Evolutionary conservation across 495 filamentous ascomycete species (phyloP).

Genomic region (Xylaria intraflava): DNA sequence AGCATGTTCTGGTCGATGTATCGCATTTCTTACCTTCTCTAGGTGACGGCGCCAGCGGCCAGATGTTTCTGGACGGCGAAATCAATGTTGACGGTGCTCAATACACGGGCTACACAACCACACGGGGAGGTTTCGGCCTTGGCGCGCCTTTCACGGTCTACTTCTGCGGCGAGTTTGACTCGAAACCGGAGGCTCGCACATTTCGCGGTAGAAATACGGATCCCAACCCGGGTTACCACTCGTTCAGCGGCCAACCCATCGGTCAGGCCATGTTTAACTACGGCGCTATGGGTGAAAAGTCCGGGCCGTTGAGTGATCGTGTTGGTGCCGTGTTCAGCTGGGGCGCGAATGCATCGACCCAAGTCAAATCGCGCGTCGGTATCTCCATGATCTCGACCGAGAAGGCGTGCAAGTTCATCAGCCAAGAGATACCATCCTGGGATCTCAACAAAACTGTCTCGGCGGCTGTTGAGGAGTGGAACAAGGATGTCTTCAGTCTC

Average conservation of each 20-base stretch:
- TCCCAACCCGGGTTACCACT: constrained; percentile 10
- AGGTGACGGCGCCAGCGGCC: constrained; percentile 46
- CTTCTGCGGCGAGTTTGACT: constrained; percentile 59
- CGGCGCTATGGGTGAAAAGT: not conserved
- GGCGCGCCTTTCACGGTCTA: constrained; percentile 38
- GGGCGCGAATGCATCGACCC: constrained; percentile 13
- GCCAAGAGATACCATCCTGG: constrained; percentile 46
- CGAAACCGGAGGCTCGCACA: constrained; percentile 15
- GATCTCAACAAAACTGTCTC: constrained; percentile 40
- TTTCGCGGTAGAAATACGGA: constrained; percentile 28
- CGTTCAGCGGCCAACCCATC: constrained; percentile 12
- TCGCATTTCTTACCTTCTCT: constrained; percentile 52
- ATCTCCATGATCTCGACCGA: constrained; percentile 58
- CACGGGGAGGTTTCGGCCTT: constrained; percentile 53
- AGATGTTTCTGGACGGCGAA: constrained; percentile 48
- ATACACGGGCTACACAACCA: constrained; percentile 29
- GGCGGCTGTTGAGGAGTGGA: constrained; percentile 49
- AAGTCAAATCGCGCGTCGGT: constrained; percentile 56
- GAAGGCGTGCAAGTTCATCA: constrained; percentile 53
- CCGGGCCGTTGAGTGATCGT: not conserved
- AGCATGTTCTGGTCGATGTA: constrained; percentile 56
- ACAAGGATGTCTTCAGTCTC: constrained; percentile 53
- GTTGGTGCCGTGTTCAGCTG: constrained; percentile 33
- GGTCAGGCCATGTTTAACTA: constrained; percentile 12
- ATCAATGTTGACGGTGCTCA: constrained; percentile 42